phyloP scores from a whole-genome alignment of 2,329 filamentous ascomycete species.

The Exophiala sp. region DNA sequence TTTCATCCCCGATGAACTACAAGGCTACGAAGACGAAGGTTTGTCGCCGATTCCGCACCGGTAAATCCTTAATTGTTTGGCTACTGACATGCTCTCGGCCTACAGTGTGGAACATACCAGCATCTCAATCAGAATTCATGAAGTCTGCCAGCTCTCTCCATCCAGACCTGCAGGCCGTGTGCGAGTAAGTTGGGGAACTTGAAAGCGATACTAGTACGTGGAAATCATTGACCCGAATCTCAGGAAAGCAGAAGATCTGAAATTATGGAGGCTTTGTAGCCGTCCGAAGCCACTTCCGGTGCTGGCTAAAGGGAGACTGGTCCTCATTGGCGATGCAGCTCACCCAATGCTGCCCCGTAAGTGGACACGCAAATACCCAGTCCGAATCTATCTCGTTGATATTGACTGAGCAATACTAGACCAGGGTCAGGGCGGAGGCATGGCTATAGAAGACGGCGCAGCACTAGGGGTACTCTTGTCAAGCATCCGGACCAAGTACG shows the following conservation, averaged over 20 bases:
- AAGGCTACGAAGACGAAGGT: conserved; percentile 10
- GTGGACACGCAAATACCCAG: neutral
- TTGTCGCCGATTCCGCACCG: neutral
- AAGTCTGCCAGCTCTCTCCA: conserved; percentile 5
- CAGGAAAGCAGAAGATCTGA: conserved; percentile 13
- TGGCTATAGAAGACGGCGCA: conserved; percentile 65
- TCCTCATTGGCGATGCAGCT: conserved; percentile 60
- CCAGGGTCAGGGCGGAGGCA: conserved; percentile 60
- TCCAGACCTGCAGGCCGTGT: conserved; percentile 9
- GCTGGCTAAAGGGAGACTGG: conserved; percentile 51
- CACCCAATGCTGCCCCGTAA: conserved; percentile 18
- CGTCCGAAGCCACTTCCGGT: conserved; percentile 7
- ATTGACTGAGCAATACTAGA: conserved; percentile 29
- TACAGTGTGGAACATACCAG: conserved; percentile 13
- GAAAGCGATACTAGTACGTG: neutral
- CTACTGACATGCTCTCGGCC: neutral
- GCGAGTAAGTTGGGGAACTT: conserved; percentile 1
- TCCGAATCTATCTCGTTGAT: neutral
- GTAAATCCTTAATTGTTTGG: neutral
- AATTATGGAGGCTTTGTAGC: conserved; percentile 4
- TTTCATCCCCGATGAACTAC: conserved; percentile 2
- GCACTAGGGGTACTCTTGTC: conserved; percentile 48
- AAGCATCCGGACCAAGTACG: conserved; percentile 17
- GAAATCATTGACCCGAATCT: neutral
- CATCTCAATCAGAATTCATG: conserved; percentile 1